Evolutionary conservation across 164 flowering plant genomes (phyloP), one percentile per base, ranked within the genome.

Genomic region (Vitis rupestris): DNA sequence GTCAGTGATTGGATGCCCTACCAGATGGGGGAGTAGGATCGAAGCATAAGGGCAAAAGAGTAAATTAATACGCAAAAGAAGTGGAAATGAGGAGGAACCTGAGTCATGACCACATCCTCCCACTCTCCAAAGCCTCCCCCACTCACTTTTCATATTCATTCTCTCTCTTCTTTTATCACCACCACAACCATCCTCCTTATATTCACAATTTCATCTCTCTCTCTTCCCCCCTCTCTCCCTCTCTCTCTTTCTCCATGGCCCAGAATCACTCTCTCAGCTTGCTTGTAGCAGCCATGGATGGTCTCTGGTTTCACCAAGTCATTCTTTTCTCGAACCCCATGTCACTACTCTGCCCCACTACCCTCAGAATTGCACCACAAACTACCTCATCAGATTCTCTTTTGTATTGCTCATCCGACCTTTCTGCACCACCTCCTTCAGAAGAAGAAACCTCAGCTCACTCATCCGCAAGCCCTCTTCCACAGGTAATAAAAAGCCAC

Each of bases 291-390:
- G 83, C 75, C 57, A 86, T 88, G 87, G 86, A 86, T 66, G 71
- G 70, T 8, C 82, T 88, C 19, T 88, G 92, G 89, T 86, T 84
- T 71, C 85, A 83, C 74, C 84, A 83, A 47, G 72, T 77, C 56
- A 72, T 87, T 66, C 72, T 82, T 29, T 72, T 75, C 73, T 27
- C 85, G 23, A 72, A 80, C 50, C 76, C 82, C 61, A 59, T 61
- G 16, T 61, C 74, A 27, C 59, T 62, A 2, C 54, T 6, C 47
- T 3, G 30, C 48, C 57, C 47, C 48, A 61, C 71, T 61, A 10
- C 70, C 49, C 29, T 50, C 1, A 64, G 47, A 67, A 17, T 31
- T 48, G 54, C 17, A 2, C 16, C 29, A 14, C 62, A 65, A n/a
- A 48, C 52, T 57, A 29, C 66, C 70, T 64, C 48, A 29, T 27